Percentiles rank a stretch among this genome's conserved stretches.
These are phyloP conservation scores for Boletus edulis DNA, from an alignment of 768 basidiomycete genomes.

Conservation along the genomic window DNA sequence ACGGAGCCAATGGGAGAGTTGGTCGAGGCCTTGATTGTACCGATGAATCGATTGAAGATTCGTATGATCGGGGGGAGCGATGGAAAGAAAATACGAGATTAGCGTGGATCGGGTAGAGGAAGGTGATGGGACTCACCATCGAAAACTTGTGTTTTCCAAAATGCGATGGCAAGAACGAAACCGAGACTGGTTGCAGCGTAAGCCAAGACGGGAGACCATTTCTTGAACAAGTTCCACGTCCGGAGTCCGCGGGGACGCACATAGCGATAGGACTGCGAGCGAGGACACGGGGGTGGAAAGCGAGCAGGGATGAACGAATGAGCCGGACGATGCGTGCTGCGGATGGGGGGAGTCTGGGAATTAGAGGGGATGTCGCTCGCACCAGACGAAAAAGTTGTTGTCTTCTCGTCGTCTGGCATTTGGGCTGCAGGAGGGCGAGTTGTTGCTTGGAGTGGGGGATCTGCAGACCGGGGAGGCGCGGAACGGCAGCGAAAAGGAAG, in stretches of 20 bases:
- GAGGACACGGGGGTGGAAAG: slow-evolving; percentile 14
- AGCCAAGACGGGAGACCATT: slow-evolving; percentile 75
- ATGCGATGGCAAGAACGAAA: slow-evolving; percentile 77
- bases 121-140: slow-evolving; percentile 49
- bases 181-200: slow-evolving; percentile 77
- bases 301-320: slow-evolving; percentile 24
- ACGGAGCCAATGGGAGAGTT: slow-evolving; percentile 75
- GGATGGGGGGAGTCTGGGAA: slow-evolving; percentile 11
- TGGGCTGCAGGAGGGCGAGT: background rate
- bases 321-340: slow-evolving; percentile 12
- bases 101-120: background rate
- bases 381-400: background rate
- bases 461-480: too few relatives aligned
- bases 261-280: slow-evolving; percentile 30
- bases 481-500: background rate
- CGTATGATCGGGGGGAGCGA: background rate
- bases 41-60: background rate
- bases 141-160: slow-evolving; percentile 83
- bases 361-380: slow-evolving; percentile 22
- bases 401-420: slow-evolving; percentile 26
- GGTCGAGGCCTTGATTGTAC: slow-evolving; percentile 64
- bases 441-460: background rate
- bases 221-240: slow-evolving; percentile 57
- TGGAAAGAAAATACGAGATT: background rate
- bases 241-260: slow-evolving; percentile 49